Base-by-base conservation (phyloP, 192 early-diverging fungal species). In the Obelidium mucronatum region DNA sequence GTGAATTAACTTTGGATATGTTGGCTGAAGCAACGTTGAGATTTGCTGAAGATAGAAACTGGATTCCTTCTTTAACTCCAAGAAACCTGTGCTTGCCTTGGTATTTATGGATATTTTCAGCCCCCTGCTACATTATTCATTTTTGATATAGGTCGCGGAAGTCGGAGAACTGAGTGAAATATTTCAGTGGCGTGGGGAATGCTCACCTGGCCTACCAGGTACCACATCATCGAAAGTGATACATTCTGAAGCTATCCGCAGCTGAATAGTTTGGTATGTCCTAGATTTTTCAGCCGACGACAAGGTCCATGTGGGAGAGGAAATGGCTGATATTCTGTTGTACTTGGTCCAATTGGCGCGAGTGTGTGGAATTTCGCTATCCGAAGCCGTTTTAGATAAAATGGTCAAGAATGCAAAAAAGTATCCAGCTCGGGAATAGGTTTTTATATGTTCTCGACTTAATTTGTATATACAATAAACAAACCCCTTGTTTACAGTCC, bases 151-250 rank as follows among this genome's bases (percentile, higher is more conserved):
- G 61, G 36, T 63, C 24, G 61, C 61, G 11, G 61, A 63, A 35
- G 61, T 63, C 5, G 61, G 61, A 22, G 61, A 63, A 39, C 24
- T 63, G 61, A 37, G 33, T 17, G 61, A 63, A 31, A 63, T 63
- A 17, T 63, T 63, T 34, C 61, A 63, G 36, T 63, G 61, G 61
- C 61, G 61, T 5, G 61, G 61, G 31, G 61, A 63, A 24, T 3
- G 3, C 8, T 3, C 3, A 31, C 61, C 61, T 15, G 61, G 61
- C 3, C 36, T 63, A 22, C 61, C 61, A 63, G 61, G 61, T 63
- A 39, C 17, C 2, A 13, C 24, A 8, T 33, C 30, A 15, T 34
- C 17, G 42, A 44, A 11, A 44, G 5, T 17, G 42, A 44, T 44
- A 31, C 30, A 31, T 24, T 19, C 55, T 5, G 19, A 30, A 58